Evolutionary conservation across 768 basidiomycete genomes (phyloP), one percentile per base, ranked within the genome.

Genomic region (Tylopilus subfusipes): DNA sequence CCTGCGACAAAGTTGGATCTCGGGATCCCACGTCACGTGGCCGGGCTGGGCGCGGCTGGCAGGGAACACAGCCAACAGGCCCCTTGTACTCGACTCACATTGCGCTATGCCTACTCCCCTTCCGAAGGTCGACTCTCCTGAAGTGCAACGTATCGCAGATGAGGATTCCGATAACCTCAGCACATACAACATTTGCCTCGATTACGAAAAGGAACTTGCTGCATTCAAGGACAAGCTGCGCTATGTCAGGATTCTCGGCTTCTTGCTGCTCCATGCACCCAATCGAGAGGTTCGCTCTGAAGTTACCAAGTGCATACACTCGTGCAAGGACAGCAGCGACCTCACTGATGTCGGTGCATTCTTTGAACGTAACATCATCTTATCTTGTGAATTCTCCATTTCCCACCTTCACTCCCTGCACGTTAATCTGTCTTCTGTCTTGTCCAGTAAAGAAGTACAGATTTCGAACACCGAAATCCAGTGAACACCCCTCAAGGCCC

Each of bases 401-500:
- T 30, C 0, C 38, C 39, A 24, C 39, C 8, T 21, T 46, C 46
- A 27, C 16, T 42, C 5, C 22, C 5, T n/a, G 29, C 25, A 38
- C 33, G 9, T n/a, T 14, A 16, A 49, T n/a, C 36, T 36, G 2
- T 14, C 24, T 30, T 34, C n/a, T 11, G 3, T 40, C n/a, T 16
- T 25, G 24, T 36, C 21, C 31, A 64, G 63, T 66, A 18, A 59
- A 45, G 29, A 56, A 38, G 24, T 47, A 18, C 42, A 63, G 52
- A 44, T 57, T 58, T 22, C 53, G 53, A 42, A 72, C 63, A 1
- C 68, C 68, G 6, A 21, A 42, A 29, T 21, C 59, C 9, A 61
- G 55, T 12, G n/a, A 45, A 8, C 53, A 56, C 44, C 34, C 63
- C 8, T 58, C 58, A 27, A 47, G 61, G 12, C 24, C 62, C 2